Base-by-base conservation (phyloP, 768 basidiomycete species). In the Termitomyces sp. region DNA sequence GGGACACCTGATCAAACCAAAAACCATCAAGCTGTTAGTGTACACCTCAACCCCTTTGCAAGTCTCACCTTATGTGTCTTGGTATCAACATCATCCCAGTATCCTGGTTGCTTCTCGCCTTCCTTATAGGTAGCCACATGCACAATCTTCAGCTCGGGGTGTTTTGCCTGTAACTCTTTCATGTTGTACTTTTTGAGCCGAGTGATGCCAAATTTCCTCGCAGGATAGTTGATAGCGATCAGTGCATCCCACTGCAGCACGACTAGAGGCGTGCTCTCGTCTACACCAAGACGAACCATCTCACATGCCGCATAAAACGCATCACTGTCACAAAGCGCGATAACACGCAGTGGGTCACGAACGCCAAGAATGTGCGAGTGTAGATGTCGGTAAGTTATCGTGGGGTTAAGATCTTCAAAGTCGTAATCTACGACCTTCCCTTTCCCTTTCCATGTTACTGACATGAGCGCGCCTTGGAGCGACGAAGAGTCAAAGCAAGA, bases 221-320 rank as follows among this genome's bases (percentile, higher is more conserved):
- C 96, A 5, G 94, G 87, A 68, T 99, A 98, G 72, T 95, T 98
- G 61, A 98, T 89, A 0, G 97, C 97, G 58, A 99, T 98, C 54
- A 95, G 68, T 16, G 84, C 77, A 46, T 90, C 83, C 94, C 94
- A 95, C 62, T 96, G 94, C 45, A 87, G 79, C 6, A 94, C 92
- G 6, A 92, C 90, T 12, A 95, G 77, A 0, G 93, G 92, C 1
- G 67, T 77, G 18, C 79, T 77, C 43, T 80, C 78, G 46, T 74
- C 73, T 2, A 91, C 74, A 0, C 82, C 83, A 0, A 96, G 81
- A 30, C 94, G 79, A 54, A 91, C 81, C 73, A 88, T 89, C 71
- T 97, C 95, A 73, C 91, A 95, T 7, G 89, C 86, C 13, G 82
- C 88, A 69, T 88, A 92, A 67, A 88, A 94, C 0, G 88, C 91